Conservation (phyloP, 2,329 filamentous ascomycete genomes). For the Penicillium sp. region DNA sequence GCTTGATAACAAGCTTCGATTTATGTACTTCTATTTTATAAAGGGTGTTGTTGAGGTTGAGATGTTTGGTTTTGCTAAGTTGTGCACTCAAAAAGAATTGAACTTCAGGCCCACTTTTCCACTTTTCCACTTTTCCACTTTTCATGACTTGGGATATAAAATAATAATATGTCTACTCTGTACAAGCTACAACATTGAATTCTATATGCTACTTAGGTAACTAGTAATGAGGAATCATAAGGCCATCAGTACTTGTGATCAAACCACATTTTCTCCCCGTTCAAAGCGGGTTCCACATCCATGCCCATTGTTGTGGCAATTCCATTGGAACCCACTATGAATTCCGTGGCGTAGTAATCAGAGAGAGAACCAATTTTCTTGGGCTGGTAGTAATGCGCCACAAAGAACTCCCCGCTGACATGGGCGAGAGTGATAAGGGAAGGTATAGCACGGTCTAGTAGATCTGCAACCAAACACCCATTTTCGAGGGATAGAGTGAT, state of each 20-base stretch:
- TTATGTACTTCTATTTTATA: background rate
- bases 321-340: background rate
- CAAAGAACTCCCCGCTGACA: constrained; percentile 10
- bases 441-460: constrained; percentile 2
- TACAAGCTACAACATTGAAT: background rate
- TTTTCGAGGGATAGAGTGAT: background rate
- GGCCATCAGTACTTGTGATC: background rate
- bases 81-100: background rate
- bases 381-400: constrained; percentile 1
- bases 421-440: background rate
- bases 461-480: background rate
- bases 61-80: background rate
- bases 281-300: constrained; percentile 4
- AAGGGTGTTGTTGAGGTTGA: background rate
- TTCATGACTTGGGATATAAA: background rate
- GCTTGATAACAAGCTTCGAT: background rate
- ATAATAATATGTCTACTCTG: background rate
- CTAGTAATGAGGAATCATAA: background rate
- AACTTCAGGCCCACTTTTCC: background rate
- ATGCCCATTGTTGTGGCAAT: background rate
- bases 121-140: background rate
- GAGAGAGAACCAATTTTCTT: constrained; percentile 1
- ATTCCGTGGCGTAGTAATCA: background rate
- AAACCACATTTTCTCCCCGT: constrained; percentile 9
- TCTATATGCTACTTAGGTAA: background rate